These are phyloP conservation scores for Podospora pseudocomata DNA, from an alignment of 495 filamentous ascomycete species.

Conservation along the genomic window DNA sequence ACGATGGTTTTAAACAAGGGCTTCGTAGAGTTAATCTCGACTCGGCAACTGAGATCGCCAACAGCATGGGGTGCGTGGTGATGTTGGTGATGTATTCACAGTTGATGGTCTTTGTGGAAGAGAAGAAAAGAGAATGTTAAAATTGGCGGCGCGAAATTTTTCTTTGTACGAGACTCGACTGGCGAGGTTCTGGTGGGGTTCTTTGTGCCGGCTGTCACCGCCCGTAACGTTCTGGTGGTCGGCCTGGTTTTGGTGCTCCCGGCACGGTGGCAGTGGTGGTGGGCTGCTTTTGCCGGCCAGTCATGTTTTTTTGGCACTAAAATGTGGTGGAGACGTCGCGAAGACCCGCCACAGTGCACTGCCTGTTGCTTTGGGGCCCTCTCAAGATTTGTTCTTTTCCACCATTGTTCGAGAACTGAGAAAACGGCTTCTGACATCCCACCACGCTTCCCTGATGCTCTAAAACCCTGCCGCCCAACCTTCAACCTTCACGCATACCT, in stretches of 20 bases:
- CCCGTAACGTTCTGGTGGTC: constrained; percentile 24
- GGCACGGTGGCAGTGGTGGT: not conserved
- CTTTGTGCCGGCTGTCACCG: constrained; percentile 28
- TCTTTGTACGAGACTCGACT: constrained; percentile 1
- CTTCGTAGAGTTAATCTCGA: constrained; percentile 47
- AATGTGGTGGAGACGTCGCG: constrained; percentile 19
- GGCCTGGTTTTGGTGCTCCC: constrained; percentile 1
- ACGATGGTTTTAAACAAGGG: constrained; percentile 98
- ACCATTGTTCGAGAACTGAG: constrained; percentile 17
- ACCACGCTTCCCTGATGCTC: not conserved
- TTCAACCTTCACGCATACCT: not conserved
- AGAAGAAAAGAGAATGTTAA: constrained; percentile 37
- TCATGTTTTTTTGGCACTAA: constrained; percentile 21
- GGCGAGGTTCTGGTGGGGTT: constrained; percentile 2
- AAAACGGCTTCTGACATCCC: constrained; percentile 15
- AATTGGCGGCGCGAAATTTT: constrained; percentile 20
- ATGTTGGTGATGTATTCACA: constrained; percentile 85
- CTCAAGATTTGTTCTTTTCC: constrained; percentile 27
- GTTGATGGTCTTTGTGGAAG: constrained; percentile 67
- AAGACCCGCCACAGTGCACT: constrained; percentile 24
- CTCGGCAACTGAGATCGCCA: constrained; percentile 86
- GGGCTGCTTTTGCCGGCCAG: constrained; percentile 12
- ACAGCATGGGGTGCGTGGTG: constrained; percentile 55
- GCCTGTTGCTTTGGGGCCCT: constrained; percentile 11
- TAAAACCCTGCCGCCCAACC: not conserved